Conservation (phyloP, 371 early-diverging fungal species). For the Mucor piriformis region DNA sequence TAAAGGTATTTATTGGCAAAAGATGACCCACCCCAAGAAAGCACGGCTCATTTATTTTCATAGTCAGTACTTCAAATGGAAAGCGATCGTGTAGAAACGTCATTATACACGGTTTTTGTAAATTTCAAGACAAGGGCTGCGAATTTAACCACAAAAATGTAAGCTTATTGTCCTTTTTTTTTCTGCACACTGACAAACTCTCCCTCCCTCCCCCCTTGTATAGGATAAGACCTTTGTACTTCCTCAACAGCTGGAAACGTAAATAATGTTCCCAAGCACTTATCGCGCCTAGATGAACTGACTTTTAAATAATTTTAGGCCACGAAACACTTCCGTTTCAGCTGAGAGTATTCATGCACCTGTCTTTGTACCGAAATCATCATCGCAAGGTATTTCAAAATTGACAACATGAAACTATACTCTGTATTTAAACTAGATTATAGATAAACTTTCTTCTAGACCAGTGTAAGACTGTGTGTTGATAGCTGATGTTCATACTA, state of each 20-base stretch:
- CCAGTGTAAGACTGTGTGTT: slow-evolving; percentile 1
- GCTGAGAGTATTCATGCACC: slow-evolving; percentile 66
- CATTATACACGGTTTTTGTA: slow-evolving; percentile 87
- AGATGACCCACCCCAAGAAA: no score
- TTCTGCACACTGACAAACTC: no score
- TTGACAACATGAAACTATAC: not conserved
- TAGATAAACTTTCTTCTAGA: slow-evolving; percentile 1
- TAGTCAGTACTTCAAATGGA: not conserved
- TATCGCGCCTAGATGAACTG: no score
- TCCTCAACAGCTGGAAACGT: slow-evolving; percentile 6
- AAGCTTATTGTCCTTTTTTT: slow-evolving; percentile 17
- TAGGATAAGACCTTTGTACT: slow-evolving; percentile 19
- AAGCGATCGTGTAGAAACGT: slow-evolving; percentile 78
- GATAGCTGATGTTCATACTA: not conserved
- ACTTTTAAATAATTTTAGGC: not conserved
- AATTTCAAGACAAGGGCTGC: slow-evolving; percentile 83
- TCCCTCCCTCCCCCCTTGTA: not conserved
- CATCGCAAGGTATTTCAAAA: slow-evolving; percentile 21
- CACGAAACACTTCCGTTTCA: slow-evolving; percentile 39
- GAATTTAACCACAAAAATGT: slow-evolving; percentile 82
- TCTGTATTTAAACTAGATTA: not conserved
- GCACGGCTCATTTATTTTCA: not conserved
- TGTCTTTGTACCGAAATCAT: slow-evolving; percentile 65
- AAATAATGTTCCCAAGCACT: no score
- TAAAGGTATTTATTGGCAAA: no score